Conservation (phyloP, 129 eudicot species). For the Flaveria bidentis region DNA sequence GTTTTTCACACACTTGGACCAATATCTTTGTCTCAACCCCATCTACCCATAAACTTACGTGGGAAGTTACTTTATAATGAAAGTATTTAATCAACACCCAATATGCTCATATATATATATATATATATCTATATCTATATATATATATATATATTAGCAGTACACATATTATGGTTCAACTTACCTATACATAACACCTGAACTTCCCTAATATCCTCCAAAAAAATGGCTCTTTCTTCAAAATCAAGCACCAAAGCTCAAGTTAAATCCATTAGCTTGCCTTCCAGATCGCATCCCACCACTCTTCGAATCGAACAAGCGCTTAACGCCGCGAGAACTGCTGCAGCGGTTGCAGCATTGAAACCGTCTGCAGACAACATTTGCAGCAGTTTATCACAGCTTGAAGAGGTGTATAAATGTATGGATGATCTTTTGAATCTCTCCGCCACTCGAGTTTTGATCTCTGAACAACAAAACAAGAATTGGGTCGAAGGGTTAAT, state of each 20-base stretch:
- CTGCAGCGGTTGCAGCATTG: conserved; percentile 22
- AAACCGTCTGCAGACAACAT: conserved; percentile 31
- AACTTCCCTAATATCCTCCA: background rate
- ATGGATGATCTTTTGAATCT: conserved; percentile 43
- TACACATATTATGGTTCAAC: background rate
- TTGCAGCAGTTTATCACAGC: conserved; percentile 39
- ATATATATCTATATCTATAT: conserved; percentile 36
- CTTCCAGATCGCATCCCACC: conserved; percentile 58
- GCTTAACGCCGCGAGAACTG: conserved; percentile 37
- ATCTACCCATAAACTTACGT: conserved; percentile 30
- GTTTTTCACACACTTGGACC: conserved; percentile 34
- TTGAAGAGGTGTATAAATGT: conserved; percentile 48
- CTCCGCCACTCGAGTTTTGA: conserved; percentile 31
- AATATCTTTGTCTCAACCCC: background rate
- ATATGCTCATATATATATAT: conserved; percentile 27
- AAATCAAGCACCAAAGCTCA: conserved; percentile 29
- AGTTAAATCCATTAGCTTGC: conserved; percentile 64
- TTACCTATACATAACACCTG: conserved; percentile 10
- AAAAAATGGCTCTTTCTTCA: conserved; percentile 40
- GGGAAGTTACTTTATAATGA: conserved; percentile 1
- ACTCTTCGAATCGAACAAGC: conserved; percentile 40
- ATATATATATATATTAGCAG: conserved; percentile 34
- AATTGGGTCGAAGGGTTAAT: conserved; percentile 34
- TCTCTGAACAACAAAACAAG: conserved; percentile 30
- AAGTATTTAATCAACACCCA: background rate